A percentile compares a stretch with the other conserved stretches of the same genome.
These are phyloP conservation scores for Tulasnella calospora DNA, from an alignment of 768 basidiomycete genomes.

Conservation along the genomic window DNA sequence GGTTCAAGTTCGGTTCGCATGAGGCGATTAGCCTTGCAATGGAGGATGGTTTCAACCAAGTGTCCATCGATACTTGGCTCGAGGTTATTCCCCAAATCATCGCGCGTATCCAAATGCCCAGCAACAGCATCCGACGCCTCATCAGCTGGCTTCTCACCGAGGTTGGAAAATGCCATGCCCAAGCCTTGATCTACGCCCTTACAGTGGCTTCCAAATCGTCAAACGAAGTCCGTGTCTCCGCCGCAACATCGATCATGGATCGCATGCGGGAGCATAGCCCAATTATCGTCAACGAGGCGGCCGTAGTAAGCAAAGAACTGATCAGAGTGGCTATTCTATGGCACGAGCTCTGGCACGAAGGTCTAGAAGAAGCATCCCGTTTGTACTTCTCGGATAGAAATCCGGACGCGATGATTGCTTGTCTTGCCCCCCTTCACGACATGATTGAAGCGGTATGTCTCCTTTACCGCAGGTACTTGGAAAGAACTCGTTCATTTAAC, in stretches of 20 bases:
- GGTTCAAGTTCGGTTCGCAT: slow-evolving; percentile 96
- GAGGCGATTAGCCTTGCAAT: slow-evolving; percentile 88
- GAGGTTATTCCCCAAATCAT: slow-evolving; percentile 99
- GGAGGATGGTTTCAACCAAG: slow-evolving; percentile 75
- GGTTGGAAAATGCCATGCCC: slow-evolving; percentile 94
- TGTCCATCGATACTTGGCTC: slow-evolving; percentile 96
- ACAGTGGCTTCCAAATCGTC: slow-evolving; percentile 97
- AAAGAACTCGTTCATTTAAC: background rate
- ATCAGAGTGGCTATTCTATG: slow-evolving; percentile 97
- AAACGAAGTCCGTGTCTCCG: slow-evolving; percentile 70
- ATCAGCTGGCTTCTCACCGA: slow-evolving; percentile 85
- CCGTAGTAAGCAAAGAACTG: slow-evolving; percentile 85
- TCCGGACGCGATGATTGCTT: slow-evolving; percentile 93
- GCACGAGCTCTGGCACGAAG: slow-evolving; percentile 99
- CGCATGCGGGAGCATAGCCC: slow-evolving; percentile 90
- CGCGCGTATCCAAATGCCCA: slow-evolving; percentile 94
- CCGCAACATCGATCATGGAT: slow-evolving; percentile 82
- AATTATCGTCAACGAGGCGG: slow-evolving; percentile 80
- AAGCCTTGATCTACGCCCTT: slow-evolving; percentile 91
- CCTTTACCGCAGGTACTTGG: background rate
- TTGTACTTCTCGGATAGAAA: slow-evolving; percentile 96
- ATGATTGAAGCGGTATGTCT: slow-evolving; percentile 75
- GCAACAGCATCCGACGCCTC: slow-evolving; percentile 75
- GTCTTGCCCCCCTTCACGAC: slow-evolving; percentile 86
- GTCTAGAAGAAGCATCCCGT: slow-evolving; percentile 93